These are phyloP conservation scores for Ceratocystis cacaofunesta DNA, from an alignment of 2,329 filamentous ascomycete species.

Conservation along the genomic window DNA sequence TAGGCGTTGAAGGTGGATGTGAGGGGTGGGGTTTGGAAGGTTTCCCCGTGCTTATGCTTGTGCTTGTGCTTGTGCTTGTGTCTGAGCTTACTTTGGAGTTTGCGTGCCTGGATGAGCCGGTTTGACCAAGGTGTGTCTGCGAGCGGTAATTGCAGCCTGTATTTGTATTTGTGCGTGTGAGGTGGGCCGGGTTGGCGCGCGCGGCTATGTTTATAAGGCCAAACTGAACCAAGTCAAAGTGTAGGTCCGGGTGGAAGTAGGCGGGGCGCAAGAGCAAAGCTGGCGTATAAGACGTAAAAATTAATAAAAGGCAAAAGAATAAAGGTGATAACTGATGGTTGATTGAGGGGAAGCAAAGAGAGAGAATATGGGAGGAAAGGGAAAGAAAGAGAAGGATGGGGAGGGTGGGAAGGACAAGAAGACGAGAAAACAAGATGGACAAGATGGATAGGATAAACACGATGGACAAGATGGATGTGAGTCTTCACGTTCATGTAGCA, in stretches of 20 bases:
- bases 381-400: not conserved
- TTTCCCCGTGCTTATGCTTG: too few relatives aligned
- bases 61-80: not conserved
- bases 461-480: not conserved
- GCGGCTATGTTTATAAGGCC: not conserved
- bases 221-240: not conserved
- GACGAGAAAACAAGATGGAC: not conserved
- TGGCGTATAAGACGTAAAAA: not conserved
- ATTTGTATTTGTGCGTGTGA: not conserved
- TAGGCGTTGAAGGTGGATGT: too few relatives aligned
- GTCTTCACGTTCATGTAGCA: not conserved
- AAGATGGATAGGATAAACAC: not conserved
- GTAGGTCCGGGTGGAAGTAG: not conserved
- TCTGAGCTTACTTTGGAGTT: not conserved
- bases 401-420: not conserved
- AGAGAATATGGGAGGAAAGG: not conserved
- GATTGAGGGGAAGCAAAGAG: not conserved
- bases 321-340: not conserved
- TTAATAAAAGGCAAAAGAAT: not conserved
- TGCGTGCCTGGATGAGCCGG: not conserved
- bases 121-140: not conserved
- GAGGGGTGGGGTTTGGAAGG: too few relatives aligned
- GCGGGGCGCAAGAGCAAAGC: not conserved
- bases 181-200: not conserved
- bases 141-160: not conserved